Conservation (phyloP, 768 basidiomycete genomes). For the Macrocybe gigantea region DNA sequence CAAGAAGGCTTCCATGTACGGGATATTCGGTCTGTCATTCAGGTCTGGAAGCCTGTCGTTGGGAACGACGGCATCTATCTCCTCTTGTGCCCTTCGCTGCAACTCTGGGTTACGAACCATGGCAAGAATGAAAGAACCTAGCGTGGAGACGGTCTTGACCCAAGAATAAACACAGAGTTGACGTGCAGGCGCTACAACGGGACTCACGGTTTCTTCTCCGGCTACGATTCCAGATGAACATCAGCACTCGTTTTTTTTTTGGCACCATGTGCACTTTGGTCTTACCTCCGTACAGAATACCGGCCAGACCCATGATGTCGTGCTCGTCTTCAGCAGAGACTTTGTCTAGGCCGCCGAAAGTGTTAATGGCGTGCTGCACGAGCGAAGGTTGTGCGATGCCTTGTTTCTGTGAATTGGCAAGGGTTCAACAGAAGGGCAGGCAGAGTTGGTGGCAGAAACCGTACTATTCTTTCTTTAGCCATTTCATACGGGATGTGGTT, state of each 20-base stretch:
- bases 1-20: slow-evolving; percentile 20
- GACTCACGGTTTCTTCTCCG: slow-evolving; percentile 32
- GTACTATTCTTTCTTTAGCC: slow-evolving; percentile 44
- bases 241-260: neutral
- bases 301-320: slow-evolving; percentile 53
- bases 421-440: slow-evolving; percentile 2
- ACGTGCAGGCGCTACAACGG: too few species aligned
- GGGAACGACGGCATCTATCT: slow-evolving; percentile 20
- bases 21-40: slow-evolving; percentile 15
- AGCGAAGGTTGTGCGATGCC: too few species aligned
- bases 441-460: slow-evolving; percentile 5
- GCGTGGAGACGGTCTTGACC: slow-evolving; percentile 43
- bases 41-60: slow-evolving; percentile 19
- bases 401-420: slow-evolving; percentile 31
- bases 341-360: slow-evolving; percentile 37
- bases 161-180: too few species aligned
- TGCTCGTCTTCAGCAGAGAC: slow-evolving; percentile 41
- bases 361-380: slow-evolving; percentile 12
- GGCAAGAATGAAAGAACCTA: slow-evolving; percentile 45
- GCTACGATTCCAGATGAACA: slow-evolving; percentile 15
- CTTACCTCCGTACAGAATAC: slow-evolving; percentile 44
- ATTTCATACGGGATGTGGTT: slow-evolving; percentile 45
- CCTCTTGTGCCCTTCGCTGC: slow-evolving; percentile 21
- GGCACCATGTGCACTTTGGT: neutral
- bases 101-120: slow-evolving; percentile 44